Evolutionary conservation across 164 flowering plant genomes (phyloP), one percentile per base, ranked within the genome.

Genomic region (Vitis rupestris): DNA sequence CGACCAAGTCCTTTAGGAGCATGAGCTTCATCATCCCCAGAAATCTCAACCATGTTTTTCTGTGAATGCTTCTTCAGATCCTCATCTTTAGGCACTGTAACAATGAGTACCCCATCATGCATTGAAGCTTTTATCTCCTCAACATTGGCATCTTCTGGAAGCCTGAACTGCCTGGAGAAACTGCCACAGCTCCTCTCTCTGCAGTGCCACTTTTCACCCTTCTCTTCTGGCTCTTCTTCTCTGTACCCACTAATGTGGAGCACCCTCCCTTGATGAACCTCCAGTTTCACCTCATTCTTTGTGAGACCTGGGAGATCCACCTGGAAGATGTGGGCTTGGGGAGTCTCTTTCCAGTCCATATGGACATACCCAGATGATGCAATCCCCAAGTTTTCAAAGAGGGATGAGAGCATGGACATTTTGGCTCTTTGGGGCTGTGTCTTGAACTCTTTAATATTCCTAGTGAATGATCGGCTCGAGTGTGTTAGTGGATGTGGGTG

Each of bases 261-360:
- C 1, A 65, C 71, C 37, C 68, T 67, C 10, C 64, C 72, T 17
- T 70, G 63, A 4, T 67, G 71, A 11, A 76, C 52, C 58, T 76
- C 70, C 2, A 75, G 74, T 70, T 72, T 72, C 56, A 79, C 79
- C 11, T 79, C 70, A 17, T 72, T 74, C 30, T 69, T 75, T n/a
- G 61, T 55, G n/a, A 75, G 64, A 6, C 79, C 79, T 3, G 79
- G 82, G 48, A 79, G 77, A 29, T 79, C 79, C 7, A 73, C 37
- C 13, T 75, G 49, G 66, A 75, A 79, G 53, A 79, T 14, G 51
- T 79, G 81, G 64, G 77, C 72, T 3, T 75, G 66, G 0, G 72
- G 63, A 11, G 79, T 79, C 65, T 79, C 82, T 54, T 70, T 79
- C 82, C 82, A 79, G 66, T 79, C 63, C 74, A 79, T 73, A 16